phyloP scores from a whole-genome alignment of 2,329 filamentous ascomycete genomes.

The Xylaria arbuscula region DNA sequence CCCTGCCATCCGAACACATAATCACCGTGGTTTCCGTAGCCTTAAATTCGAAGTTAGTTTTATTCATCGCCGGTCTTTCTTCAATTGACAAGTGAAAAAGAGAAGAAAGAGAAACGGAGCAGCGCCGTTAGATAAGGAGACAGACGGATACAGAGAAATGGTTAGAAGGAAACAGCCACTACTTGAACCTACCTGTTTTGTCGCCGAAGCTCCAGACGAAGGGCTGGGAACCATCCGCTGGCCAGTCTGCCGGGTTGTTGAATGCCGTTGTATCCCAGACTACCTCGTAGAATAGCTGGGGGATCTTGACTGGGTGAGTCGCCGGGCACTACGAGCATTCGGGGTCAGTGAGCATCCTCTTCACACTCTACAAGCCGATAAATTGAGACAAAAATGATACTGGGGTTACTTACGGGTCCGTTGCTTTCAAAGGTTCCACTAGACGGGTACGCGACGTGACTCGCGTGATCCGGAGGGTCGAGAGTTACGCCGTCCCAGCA shows the following conservation, averaged over 20 bases:
- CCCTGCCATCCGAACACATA: conserved; percentile 41
- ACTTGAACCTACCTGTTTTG: not conserved
- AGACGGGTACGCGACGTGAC: conserved; percentile 62
- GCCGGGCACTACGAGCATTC: conserved; percentile 54
- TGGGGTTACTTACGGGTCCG: conserved; percentile 46
- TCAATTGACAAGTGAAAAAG: too few relatives aligned
- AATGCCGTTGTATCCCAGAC: conserved; percentile 58
- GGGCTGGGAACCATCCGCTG: conserved; percentile 46
- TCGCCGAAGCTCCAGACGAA: conserved; percentile 43
- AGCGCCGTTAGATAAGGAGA: not conserved
- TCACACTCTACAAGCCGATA: not conserved
- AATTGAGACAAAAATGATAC: not conserved
- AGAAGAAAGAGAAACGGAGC: not conserved
- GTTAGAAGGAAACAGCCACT: too few relatives aligned
- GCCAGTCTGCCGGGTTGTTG: conserved; percentile 45
- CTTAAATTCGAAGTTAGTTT: not conserved
- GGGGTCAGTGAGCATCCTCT: not conserved
- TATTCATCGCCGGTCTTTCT: not conserved
- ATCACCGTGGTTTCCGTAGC: conserved; percentile 38
- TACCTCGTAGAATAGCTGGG: conserved; percentile 71
- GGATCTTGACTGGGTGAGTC: conserved; percentile 63
- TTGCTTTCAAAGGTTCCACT: conserved; percentile 51
- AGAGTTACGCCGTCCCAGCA: conserved; percentile 65
- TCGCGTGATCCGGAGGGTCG: conserved; percentile 60
- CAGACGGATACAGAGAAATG: too few relatives aligned